A percentile compares a stretch with the other conserved stretches of the same genome.
phyloP scores from a whole-genome alignment of 208 protist species.

The Leishmania turanica region DNA sequence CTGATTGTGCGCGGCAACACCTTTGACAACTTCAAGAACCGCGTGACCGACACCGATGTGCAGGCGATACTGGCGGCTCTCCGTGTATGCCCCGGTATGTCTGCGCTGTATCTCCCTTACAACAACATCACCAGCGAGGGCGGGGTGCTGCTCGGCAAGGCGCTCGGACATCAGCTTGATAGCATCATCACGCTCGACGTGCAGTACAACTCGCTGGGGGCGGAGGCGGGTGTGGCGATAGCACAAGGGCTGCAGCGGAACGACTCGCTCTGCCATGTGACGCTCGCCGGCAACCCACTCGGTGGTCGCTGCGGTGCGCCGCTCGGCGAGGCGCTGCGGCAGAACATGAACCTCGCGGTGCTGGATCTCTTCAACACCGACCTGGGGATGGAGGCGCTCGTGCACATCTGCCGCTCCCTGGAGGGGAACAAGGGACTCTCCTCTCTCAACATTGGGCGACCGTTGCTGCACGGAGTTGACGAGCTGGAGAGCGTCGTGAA shows the following conservation, averaged over 20 bases:
- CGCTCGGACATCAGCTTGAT: slow-evolving; percentile 33
- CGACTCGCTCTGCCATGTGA: slow-evolving; percentile 32
- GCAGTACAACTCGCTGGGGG: slow-evolving; percentile 58
- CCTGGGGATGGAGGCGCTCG: slow-evolving; percentile 58
- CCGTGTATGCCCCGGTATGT: slow-evolving; percentile 23
- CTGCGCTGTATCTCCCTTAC: slow-evolving; percentile 61
- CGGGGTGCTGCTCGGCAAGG: slow-evolving; percentile 43
- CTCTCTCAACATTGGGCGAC: slow-evolving; percentile 66
- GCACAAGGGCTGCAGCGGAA: slow-evolving; percentile 32
- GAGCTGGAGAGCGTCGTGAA: slow-evolving; percentile 73
- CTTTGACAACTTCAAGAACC: slow-evolving; percentile 59
- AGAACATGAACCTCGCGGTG: slow-evolving; percentile 33
- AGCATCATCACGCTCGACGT: slow-evolving; percentile 59
- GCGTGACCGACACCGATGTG: slow-evolving; percentile 67
- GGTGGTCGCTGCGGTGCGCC: slow-evolving; percentile 41
- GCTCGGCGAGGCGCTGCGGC: slow-evolving; percentile 39
- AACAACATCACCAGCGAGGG: slow-evolving; percentile 62
- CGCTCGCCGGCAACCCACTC: slow-evolving; percentile 62
- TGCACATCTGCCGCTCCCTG: slow-evolving; percentile 46
- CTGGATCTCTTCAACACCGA: slow-evolving; percentile 67
- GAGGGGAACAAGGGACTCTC: slow-evolving; percentile 46
- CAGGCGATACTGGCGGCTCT: slow-evolving; percentile 42
- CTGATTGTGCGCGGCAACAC: slow-evolving; percentile 58
- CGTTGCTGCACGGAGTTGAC: slow-evolving; percentile 54
- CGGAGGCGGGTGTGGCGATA: slow-evolving; percentile 46